A percentile compares a stretch with the other conserved stretches of the same genome.
These are phyloP conservation scores for Xylariales sp. DNA, from an alignment of 2,329 filamentous ascomycete genomes.

Conservation along the genomic window DNA sequence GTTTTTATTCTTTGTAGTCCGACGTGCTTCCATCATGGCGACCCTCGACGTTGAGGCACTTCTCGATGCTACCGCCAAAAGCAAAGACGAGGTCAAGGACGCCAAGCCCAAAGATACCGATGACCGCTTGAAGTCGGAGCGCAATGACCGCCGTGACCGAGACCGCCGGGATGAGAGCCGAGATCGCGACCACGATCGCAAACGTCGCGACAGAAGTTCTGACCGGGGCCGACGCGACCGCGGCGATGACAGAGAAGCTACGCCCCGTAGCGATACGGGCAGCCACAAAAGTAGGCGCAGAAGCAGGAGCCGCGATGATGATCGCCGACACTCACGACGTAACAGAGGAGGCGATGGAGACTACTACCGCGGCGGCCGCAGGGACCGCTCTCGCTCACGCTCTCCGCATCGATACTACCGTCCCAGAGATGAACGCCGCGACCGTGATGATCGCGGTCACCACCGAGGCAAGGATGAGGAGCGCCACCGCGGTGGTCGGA, in stretches of 20 bases:
- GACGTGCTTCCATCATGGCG: constrained; percentile 34
- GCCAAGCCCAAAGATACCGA: constrained; percentile 46
- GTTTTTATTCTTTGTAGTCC: constrained; percentile 1
- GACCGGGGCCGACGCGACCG: constrained; percentile 53
- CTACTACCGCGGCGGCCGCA: constrained; percentile 61
- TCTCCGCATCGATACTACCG: constrained; percentile 62
- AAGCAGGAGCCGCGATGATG: constrained; percentile 74
- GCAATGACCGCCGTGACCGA: constrained; percentile 42
- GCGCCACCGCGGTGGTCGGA: constrained; percentile 28
- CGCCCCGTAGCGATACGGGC: constrained; percentile 70
- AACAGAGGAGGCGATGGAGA: constrained; percentile 65
- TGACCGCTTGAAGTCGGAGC: constrained; percentile 51
- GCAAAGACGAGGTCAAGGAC: constrained; percentile 44
- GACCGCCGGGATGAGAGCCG: constrained; percentile 21
- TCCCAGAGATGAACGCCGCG: constrained; percentile 51
- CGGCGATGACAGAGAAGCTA: constrained; percentile 57
- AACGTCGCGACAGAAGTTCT: constrained; percentile 52
- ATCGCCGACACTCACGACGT: constrained; percentile 68
- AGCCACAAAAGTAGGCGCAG: constrained; percentile 79
- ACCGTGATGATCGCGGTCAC: constrained; percentile 44
- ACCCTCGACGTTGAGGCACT: constrained; percentile 79
- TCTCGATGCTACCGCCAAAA: constrained; percentile 76
- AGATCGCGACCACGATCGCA: constrained; percentile 47
- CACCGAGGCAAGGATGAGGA: constrained; percentile 53
- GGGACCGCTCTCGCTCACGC: constrained; percentile 67